Conservation (phyloP, 2,329 filamentous ascomycete genomes). For the Claviceps capensis region DNA sequence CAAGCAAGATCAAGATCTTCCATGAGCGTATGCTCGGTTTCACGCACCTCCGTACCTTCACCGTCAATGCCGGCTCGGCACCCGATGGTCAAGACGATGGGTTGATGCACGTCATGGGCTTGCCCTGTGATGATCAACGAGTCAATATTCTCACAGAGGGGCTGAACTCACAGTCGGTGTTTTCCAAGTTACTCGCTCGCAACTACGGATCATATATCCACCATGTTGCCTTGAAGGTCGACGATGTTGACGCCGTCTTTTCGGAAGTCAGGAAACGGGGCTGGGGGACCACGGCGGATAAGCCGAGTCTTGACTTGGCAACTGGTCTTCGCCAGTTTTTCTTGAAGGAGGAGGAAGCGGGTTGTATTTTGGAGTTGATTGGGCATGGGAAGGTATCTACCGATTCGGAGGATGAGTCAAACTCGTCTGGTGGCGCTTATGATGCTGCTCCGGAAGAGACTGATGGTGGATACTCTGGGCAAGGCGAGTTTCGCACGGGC, state of each 20-base stretch:
- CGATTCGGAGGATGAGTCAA: not conserved
- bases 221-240: not conserved
- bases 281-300: not conserved
- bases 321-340: not conserved
- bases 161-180: not conserved
- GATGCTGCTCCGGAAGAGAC: not conserved
- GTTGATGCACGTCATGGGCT: not conserved
- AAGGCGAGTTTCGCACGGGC: not conserved
- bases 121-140: not conserved
- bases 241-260: not conserved
- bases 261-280: not conserved
- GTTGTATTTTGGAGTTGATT: not conserved
- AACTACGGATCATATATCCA: not conserved
- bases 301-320: not conserved
- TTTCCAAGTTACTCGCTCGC: not conserved
- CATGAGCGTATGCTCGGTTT: not conserved
- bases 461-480: not conserved
- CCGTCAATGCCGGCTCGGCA: not conserved
- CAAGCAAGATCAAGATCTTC: not conserved
- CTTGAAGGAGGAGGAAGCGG: not conserved
- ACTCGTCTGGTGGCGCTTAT: not conserved
- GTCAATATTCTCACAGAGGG: slow-evolving; percentile 1
- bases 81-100: not conserved
- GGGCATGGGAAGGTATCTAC: slow-evolving; percentile 8
- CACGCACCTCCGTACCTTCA: not conserved